A percentile compares a stretch with the other conserved stretches of the same genome.
Evolutionary conservation across 306 rosid species (phyloP).

Genomic region (Castanea mollissima): DNA sequence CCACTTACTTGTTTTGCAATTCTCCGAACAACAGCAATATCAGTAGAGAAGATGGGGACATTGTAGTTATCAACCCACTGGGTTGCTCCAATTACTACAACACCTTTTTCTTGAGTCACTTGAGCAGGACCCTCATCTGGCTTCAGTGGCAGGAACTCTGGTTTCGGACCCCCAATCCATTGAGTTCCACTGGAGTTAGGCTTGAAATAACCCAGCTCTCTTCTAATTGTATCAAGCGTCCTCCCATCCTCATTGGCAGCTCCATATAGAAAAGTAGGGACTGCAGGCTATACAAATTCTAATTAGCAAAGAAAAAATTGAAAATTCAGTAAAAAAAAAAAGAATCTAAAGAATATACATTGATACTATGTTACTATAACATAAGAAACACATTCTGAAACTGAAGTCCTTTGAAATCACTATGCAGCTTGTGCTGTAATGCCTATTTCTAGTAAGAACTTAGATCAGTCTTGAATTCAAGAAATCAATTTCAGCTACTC

Average conservation of each 20-base stretch:
- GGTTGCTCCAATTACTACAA: constrained; percentile 64
- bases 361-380: constrained; percentile 5
- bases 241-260: constrained; percentile 78
- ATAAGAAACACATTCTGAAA: not conserved
- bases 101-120: constrained; percentile 50
- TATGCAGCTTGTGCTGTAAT: not conserved
- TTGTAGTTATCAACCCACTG: constrained; percentile 75
- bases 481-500: not conserved
- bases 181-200: constrained; percentile 60
- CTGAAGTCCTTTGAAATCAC: not conserved
- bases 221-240: constrained; percentile 68
- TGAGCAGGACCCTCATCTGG: constrained; percentile 74
- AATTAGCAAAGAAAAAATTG: constrained; percentile 15
- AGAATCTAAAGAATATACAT: not conserved
- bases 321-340: not conserved
- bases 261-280: constrained; percentile 77
- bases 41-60: constrained; percentile 60
- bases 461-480: not conserved
- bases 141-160: constrained; percentile 44
- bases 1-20: constrained; percentile 45
- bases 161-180: constrained; percentile 61
- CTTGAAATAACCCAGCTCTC: constrained; percentile 77
- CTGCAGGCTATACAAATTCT: constrained; percentile 43
- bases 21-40: constrained; percentile 45
- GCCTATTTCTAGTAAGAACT: not conserved